Base-by-base conservation (phyloP, 1,284 basidiomycete species). In the Cryptococcus jaspeensis region DNA sequence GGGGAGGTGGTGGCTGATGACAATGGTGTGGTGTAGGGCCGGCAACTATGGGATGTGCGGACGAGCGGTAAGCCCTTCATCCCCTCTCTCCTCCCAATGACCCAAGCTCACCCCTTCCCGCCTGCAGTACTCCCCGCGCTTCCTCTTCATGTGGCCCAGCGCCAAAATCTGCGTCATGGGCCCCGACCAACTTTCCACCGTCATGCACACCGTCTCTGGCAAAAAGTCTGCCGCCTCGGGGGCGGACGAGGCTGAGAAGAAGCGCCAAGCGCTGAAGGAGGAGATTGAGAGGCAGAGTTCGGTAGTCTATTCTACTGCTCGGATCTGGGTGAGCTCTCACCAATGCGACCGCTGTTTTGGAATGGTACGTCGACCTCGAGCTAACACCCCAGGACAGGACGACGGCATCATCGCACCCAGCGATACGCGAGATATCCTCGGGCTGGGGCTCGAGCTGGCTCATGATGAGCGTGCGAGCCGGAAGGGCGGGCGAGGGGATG, bases 71-170 rank as follows among this genome's bases (percentile, higher is more conserved):
- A 77, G 85, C 79, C 40, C 52, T 32, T 13, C 28, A n/a, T 32
- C 28, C 28, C 28, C 28, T 32, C 28, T 9, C 28, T 32, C 28
- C 5, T 32, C 28, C 18, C 3, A 18, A 3, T n/a, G 5, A 36
- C 38, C 38, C 44, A 16, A 39, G 67, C 56, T 55, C 68, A 69
- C 58, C 36, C 2, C 22, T 44, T 23, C 20, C 23, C 15, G 5
- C 12, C 7, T 18, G 1, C 64, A 92, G 84, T 95, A 95, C 77
- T 91, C 89, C 11, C 92, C 93, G 3, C 83, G 92, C 59, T 96
- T 97, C 83, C 78, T 97, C 53, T 97, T 90, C 89, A 94, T 93
- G 90, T 97, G 94, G 93, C 93, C 93, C 58, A 95, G 94, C 66
- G 90, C 93, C 32, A 92, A 89, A 75, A 88, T 96, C 2, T 90